Conservation (phyloP, 805 yeast species). For the Schizosaccharomyces lindneri region DNA sequence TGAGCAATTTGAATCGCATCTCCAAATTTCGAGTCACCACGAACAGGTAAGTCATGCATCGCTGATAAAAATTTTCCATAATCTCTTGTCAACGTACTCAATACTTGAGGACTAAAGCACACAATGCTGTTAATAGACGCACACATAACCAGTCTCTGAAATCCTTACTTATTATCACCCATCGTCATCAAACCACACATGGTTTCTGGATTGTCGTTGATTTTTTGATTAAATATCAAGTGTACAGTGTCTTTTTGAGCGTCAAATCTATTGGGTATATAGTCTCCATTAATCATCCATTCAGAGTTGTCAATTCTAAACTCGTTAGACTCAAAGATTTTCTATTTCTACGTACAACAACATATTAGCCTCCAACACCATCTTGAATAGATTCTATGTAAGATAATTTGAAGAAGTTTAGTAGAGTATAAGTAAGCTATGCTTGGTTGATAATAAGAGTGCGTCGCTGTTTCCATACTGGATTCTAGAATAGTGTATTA, state of each 20-base stretch:
- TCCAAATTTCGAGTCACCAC: constrained; percentile 42
- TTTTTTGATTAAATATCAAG: constrained; percentile 60
- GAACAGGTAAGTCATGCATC: constrained; percentile 47
- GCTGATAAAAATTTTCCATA: constrained; percentile 70
- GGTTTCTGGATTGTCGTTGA: constrained; percentile 75
- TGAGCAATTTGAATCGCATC: constrained; percentile 76
- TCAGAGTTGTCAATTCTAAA: constrained; percentile 69
- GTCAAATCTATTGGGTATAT: constrained; percentile 61
- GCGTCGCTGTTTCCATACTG: background rate
- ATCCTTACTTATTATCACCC: constrained; percentile 33
- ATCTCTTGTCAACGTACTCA: constrained; percentile 67
- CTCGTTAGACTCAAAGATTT: constrained; percentile 1
- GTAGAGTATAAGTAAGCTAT: background rate
- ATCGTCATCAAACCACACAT: constrained; percentile 77
- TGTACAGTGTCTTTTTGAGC: constrained; percentile 85
- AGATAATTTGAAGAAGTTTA: background rate
- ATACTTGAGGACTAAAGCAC: constrained; percentile 42
- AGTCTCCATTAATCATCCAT: constrained; percentile 88
- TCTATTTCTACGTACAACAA: constrained; percentile 25
- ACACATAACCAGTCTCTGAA: background rate
- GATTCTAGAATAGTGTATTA: background rate
- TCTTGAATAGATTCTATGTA: constrained; percentile 13
- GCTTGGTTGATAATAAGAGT: background rate
- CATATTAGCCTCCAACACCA: constrained; percentile 94
- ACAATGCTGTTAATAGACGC: no score